A percentile compares a stretch with the other conserved stretches of the same genome.
Evolutionary conservation across 2,329 filamentous ascomycete species (phyloP).

Genomic region (Phaeosphaeriaceae sp.): DNA sequence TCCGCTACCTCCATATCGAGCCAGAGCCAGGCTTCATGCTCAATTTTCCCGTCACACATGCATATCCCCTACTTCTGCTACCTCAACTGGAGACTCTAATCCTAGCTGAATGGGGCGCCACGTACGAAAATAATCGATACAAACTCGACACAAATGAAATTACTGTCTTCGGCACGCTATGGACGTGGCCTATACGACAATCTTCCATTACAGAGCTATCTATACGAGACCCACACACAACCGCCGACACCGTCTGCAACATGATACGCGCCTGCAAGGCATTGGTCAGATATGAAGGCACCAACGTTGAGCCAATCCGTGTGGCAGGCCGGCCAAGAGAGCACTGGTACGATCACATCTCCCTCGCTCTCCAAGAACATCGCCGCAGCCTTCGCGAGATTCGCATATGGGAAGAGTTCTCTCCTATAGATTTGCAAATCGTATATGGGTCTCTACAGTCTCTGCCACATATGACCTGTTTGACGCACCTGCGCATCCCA

Average conservation of each 20-base stretch:
- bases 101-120: background rate
- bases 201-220: background rate
- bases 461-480: background rate
- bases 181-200: background rate
- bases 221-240: background rate
- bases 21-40: background rate
- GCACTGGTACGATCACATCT: background rate
- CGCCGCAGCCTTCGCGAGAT: background rate
- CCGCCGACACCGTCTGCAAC: background rate
- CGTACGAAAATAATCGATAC: background rate
- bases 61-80: conserved; percentile 1
- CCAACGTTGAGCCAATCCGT: background rate
- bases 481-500: background rate
- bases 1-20: background rate
- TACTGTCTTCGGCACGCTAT: background rate
- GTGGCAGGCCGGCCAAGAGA: background rate
- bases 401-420: background rate
- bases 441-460: background rate
- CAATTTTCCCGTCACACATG: background rate
- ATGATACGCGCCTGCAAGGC: conserved; percentile 1
- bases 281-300: background rate
- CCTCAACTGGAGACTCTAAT: background rate
- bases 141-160: background rate
- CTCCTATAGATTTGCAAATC: background rate
- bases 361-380: background rate